Evolutionary conservation across 1,139 yeast genomes (phyloP), one percentile per base, ranked within the genome.

Genomic region (Magnusiomyces suaveolens): DNA sequence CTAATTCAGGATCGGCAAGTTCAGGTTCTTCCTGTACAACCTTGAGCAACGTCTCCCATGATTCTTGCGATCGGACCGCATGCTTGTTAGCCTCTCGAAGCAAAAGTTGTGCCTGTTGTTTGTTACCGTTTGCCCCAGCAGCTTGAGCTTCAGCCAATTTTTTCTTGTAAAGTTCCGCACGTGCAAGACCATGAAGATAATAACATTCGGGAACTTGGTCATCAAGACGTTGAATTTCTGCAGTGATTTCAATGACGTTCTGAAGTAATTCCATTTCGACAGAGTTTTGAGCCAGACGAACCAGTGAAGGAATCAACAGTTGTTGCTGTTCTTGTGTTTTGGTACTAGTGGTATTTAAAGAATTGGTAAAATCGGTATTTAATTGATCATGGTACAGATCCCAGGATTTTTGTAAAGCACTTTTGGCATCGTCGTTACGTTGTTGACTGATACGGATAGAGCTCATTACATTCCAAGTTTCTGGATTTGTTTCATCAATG

Each of bases 391-490:
- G 75, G 64, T 83, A 87, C 53, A 85, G 73, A 26, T 75, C 76
- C 96, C 96, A 88, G 0, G 96, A 77, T 62, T 78, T 78, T n/a
- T 62, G 56, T 52, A 90, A 73, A 0, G 95, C 92, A 38, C 76
- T 75, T 54, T 72, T 70, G 2, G 97, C 97, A 20, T 89, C 97
- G 0, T 76, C 77, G 44, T 74, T 75, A 52, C 82, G 75, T 66
- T 84, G 92, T 69, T 94, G 98, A 3, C 96, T 87, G 52, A 92
- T 88, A 58, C 96, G 78, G 59, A 94, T 87, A 38, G 96, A 88
- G 2, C 96, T 90, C 58, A 90, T 73, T 43, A 87, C 74, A 1
- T 90, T 80, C 80, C 87, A 86, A 0, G 89, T 80, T 68, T 90
- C 97, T 0, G 96, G 86, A 55, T 84, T 81, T 29, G 63, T 60